Evolutionary conservation across 2,329 filamentous ascomycete species (phyloP), one percentile per base, ranked within the genome.

Genomic region (Plenodomus tracheiphilus): DNA sequence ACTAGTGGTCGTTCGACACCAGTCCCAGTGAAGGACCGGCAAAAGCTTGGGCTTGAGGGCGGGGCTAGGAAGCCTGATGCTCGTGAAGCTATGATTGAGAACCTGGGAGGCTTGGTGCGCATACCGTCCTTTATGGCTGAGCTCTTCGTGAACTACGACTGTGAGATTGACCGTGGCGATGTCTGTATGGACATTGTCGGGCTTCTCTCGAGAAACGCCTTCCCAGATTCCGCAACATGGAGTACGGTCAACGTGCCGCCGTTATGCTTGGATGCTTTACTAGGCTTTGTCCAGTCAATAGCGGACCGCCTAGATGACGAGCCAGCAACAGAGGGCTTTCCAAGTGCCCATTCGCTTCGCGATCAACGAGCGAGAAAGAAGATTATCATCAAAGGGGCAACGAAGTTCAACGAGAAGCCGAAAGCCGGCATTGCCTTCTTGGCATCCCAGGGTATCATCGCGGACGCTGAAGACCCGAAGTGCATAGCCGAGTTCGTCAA

Each of bases 201-300:
- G 0, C 81, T 99, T 28, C 78, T 99, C 15, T 93, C 94, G 17
- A 84, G 94, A 49, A 99, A 97, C 70, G 94, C 94, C 2, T 88
- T 99, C 57, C 95, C 94, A 0, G 94, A 99, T 70, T 96, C 94
- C 8, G 94, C 93, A 5, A 97, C 92, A 5, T 99, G 94, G 94
- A 99, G 95, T 71, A 99, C 94, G 10, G 97, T 93, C 4, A 99
- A 96, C 68, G 95, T 99, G 1, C 94, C 94, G 15, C 94, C 94
- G 0, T 77, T 99, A 2, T 99, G 94, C 64, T 79, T 99, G 18
- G 94, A 99, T 74, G 91, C 94, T 9, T 78, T 99, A 10, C 79
- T 99, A 19, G 87, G 91, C 15, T 97, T 92, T 63, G 84, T 99
- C 28, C 92, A 97, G 66, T 96, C 91, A 58, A 87, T 99, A 57